Conservation (phyloP, 1,284 basidiomycete genomes). For the Afroboletus lepidellus region DNA sequence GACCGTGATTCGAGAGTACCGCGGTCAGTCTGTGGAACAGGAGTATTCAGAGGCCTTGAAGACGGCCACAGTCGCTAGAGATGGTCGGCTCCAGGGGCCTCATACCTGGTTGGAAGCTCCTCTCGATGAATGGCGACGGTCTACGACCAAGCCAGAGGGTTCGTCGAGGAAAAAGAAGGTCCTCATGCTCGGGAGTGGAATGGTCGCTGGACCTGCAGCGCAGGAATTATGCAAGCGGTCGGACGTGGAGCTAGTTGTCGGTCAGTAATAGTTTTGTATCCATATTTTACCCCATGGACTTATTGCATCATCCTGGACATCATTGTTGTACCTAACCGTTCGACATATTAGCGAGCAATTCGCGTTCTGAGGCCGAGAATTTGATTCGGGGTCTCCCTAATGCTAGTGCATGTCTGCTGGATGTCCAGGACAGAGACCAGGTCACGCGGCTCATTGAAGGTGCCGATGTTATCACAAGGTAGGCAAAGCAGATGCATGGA, state of each 20-base stretch:
- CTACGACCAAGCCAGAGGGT: constrained; percentile 3
- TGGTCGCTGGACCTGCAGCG: constrained; percentile 86
- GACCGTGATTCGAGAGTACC: constrained; percentile 47
- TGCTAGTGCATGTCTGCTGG: constrained; percentile 59
- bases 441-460: constrained; percentile 55
- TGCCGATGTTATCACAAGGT: constrained; percentile 72
- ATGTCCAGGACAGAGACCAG: constrained; percentile 54
- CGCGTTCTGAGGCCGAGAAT: constrained; percentile 55
- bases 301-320: constrained; percentile 11
- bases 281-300: constrained; percentile 13
- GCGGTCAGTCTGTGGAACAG: constrained; percentile 20
- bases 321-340: neutral
- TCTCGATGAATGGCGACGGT: constrained; percentile 45
- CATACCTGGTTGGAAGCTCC: constrained; percentile 62
- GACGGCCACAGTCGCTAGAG: constrained; percentile 68
- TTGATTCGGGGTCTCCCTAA: constrained; percentile 56
- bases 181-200: constrained; percentile 85
- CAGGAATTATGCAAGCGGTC: constrained; percentile 60
- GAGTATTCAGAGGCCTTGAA: constrained; percentile 48
- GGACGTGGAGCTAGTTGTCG: constrained; percentile 71
- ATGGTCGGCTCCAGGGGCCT: constrained; percentile 52
- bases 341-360: constrained; percentile 66
- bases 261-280: constrained; percentile 44
- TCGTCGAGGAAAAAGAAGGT: constrained; percentile 59
- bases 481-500: constrained; percentile 15